Conservation (phyloP, 148 eudicot genomes). For the Diospyros lotus region DNA sequence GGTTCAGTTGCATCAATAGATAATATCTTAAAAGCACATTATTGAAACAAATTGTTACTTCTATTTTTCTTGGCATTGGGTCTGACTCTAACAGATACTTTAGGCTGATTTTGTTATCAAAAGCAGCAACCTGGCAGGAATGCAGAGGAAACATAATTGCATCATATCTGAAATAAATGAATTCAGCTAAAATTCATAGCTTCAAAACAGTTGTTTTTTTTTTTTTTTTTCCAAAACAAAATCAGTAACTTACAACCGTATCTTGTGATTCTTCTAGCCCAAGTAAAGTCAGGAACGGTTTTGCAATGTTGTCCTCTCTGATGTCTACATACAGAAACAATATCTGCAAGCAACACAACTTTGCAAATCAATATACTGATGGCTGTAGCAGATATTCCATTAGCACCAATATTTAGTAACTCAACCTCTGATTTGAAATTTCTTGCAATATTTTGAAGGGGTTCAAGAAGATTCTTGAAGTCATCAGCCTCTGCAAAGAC, state of each 20-base stretch:
- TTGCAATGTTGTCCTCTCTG: conserved; percentile 78
- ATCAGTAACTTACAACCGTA: conserved; percentile 51
- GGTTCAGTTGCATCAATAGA: conserved; percentile 3
- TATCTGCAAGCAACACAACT: conserved; percentile 43
- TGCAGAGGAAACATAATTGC: conserved; percentile 2
- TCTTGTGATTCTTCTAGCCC: conserved; percentile 82
- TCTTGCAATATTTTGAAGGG: conserved; percentile 70
- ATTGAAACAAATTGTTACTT: conserved; percentile 34
- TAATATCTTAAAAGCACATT: conserved; percentile 2
- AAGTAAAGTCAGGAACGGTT: conserved; percentile 77
- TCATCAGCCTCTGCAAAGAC: conserved; percentile 70
- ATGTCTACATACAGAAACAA: conserved; percentile 67
- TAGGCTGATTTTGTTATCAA: conserved; percentile 71
- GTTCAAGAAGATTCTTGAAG: conserved; percentile 51
- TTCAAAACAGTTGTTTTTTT: neutral
- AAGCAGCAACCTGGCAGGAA: conserved; percentile 63
- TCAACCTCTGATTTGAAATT: conserved; percentile 74
- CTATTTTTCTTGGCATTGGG: conserved; percentile 53
- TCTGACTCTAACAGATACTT: conserved; percentile 80
- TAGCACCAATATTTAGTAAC: conserved; percentile 11
- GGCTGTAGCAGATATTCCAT: neutral
- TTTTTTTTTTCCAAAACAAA: no score
- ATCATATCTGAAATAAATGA: conserved; percentile 2
- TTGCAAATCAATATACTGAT: neutral
- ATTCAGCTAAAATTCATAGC: neutral